Evolutionary conservation across 2,329 filamentous ascomycete genomes (phyloP), one percentile per base, ranked within the genome.

Genomic region (Falciphora oryzae): DNA sequence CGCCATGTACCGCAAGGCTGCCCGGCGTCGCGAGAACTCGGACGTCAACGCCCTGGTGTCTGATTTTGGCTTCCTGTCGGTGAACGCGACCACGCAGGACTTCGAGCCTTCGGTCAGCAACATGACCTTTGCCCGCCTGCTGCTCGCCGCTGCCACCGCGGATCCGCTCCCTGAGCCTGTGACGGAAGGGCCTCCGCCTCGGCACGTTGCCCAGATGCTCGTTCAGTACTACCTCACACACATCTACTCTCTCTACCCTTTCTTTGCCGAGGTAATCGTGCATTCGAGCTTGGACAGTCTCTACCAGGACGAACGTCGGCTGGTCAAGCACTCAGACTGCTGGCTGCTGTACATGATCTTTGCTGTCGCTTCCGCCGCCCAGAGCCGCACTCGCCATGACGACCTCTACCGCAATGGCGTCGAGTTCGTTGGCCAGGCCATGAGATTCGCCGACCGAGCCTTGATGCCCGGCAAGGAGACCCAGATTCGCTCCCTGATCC

Each of bases 61-160:
- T 1, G 93, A 97, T 72, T 97, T 98, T 80, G 93, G 93, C 64
- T 94, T 92, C 72, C 79, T 97, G 88, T 92, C 94, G 6, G 92
- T 99, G 72, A 96, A 97, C 79, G 93, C 95, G 32, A 97, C 93
- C 0, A 94, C 93, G 1, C 85, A 93, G 72, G 95, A 98, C 75
- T 97, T 97, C 73, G 92, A 96, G 74, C 90, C 92, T 11, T 92
- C 93, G 65, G 88, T 90, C 35, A 90, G 87, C 66, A 92, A 92
- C 71, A 96, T 97, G 85, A 97, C 93, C 0, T 97, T 97, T 81
- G 92, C 93, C 31, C 89, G 92, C 50, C 83, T 98, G 27, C 90
- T 97, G 29, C 79, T 97, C 32, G 91, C 91, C n/a, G 90, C 94
- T 7, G 88, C 91, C 53, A 86, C 86, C 13, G 91, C 92, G 69